A percentile compares a stretch with the other conserved stretches of the same genome.
phyloP scores from a whole-genome alignment of 192 early-diverging fungal species.

The Backusella parvicylindrica region DNA sequence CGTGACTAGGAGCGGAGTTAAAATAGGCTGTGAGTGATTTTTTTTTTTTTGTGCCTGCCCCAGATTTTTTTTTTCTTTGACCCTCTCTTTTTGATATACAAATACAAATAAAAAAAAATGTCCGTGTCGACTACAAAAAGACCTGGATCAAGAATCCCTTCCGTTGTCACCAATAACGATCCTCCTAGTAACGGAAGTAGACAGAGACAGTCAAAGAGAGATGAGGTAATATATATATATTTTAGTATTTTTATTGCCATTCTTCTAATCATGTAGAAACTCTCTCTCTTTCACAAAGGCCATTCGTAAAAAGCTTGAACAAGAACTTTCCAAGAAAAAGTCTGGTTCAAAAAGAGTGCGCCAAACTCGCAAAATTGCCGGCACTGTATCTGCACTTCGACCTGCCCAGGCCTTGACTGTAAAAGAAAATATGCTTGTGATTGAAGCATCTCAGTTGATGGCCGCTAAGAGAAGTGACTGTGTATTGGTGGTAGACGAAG shows the following conservation, averaged over 20 bases:
- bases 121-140: not conserved
- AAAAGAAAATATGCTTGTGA: slow-evolving; percentile 57
- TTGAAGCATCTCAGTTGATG: slow-evolving; percentile 84
- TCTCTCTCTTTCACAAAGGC: slow-evolving; percentile 31
- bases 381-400: slow-evolving; percentile 65
- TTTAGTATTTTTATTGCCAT: not conserved
- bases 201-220: slow-evolving; percentile 38
- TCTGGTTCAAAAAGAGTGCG: slow-evolving; percentile 31
- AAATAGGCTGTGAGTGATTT: not conserved
- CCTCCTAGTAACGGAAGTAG: not conserved
- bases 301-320: slow-evolving; percentile 74
- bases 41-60: slow-evolving; percentile 3
- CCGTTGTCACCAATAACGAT: not conserved
- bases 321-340: slow-evolving; percentile 60
- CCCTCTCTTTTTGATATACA: not conserved
- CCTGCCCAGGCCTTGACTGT: slow-evolving; percentile 74
- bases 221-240: slow-evolving; percentile 40
- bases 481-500: slow-evolving; percentile 87
- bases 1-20: not conserved
- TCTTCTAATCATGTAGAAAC: not conserved
- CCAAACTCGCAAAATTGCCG: slow-evolving; percentile 35
- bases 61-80: not conserved
- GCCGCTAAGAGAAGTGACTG: slow-evolving; percentile 95
- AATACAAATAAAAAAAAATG: not conserved
- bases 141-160: slow-evolving; percentile 10